Base-by-base conservation (phyloP, 2,329 filamentous ascomycete species). In the Fusarium brachygibbosum region DNA sequence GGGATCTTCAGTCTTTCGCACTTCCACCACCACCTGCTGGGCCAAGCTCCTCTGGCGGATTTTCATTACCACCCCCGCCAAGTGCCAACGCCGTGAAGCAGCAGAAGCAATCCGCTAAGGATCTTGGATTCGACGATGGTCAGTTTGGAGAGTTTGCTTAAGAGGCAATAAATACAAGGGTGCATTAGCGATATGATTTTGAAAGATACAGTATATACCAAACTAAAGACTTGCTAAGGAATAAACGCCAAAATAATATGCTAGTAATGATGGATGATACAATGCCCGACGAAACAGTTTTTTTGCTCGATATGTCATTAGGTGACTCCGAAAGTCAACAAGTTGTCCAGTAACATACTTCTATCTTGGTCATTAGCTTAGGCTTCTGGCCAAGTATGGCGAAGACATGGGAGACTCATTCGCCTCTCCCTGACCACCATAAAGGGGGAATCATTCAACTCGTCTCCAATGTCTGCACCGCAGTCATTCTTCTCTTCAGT, bases 41-140 rank as follows among this genome's bases (percentile, higher is more conserved):
- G 25, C 74, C 75, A 6, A 67, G 75, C 5, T 72, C 84, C 58
- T 62, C 84, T 86, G 74, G 74, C 17, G 75, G 78, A 2, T 80
- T 82, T 45, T 85, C 90, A 64, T 80, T 93, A 56, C 89, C 91
- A 9, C 90, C 92, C 29, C 91, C 91, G 10, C 90, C 91, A 2
- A 88, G 84, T 64, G 87, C 86, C 16, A 83, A 84, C 68, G 87
- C 87, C 61, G 84, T 87, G n/a, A 89, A 87, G 80, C 64, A 73
- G 78, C 86, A 88, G 79, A 83, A 86, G 73, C 82, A 81, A 73
- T 85, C 87, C 14, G 82, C 85, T 7, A 83, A 90, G 75, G 90
- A 93, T 61, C 75, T 95, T 69, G 93, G 93, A 1, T 96, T 96
- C 74, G 93, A 97, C 75, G 92, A 97, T 77, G 93, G 93, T 2